Evolutionary conservation across 306 rosid genomes (phyloP).

Genomic region (Prunus davidiana): DNA sequence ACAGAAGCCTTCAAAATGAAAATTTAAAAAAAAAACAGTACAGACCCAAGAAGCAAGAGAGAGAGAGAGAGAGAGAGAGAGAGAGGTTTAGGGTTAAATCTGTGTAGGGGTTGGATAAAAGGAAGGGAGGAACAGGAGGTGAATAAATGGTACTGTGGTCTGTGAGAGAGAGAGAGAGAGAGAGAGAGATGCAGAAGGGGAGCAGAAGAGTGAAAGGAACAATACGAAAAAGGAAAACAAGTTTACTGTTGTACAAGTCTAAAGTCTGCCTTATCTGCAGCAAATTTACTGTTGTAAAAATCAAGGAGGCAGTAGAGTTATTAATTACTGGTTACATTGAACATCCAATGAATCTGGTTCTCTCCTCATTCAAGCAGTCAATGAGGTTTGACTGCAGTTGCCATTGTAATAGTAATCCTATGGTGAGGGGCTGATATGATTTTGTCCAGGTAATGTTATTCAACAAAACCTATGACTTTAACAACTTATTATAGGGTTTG

Average conservation of each 20-base stretch:
- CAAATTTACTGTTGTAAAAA: background rate
- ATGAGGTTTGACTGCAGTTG: too few relatives aligned
- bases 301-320: background rate
- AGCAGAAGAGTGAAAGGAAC: slow-evolving; percentile 74
- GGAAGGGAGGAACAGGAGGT: slow-evolving; percentile 12
- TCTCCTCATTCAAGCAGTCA: too few relatives aligned
- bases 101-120: slow-evolving; percentile 20
- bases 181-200: slow-evolving; percentile 29
- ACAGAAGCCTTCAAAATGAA: background rate
- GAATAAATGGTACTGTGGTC: slow-evolving; percentile 37
- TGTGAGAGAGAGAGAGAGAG: slow-evolving; percentile 29
- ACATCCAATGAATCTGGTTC: background rate
- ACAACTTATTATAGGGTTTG: too few relatives aligned
- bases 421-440: too few relatives aligned
- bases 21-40: slow-evolving; percentile 16
- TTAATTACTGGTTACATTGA: background rate
- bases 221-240: slow-evolving; percentile 45
- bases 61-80: slow-evolving; percentile 1
- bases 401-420: too few relatives aligned
- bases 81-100: background rate
- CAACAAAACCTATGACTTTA: too few relatives aligned
- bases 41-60: slow-evolving; percentile 32
- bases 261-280: background rate
- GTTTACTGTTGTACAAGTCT: background rate
- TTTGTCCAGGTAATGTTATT: too few relatives aligned